Percentiles rank a stretch among this genome's conserved stretches.
Conservation (phyloP, 352 stramenopile genomes). For the Pythium utonaiense region DNA sequence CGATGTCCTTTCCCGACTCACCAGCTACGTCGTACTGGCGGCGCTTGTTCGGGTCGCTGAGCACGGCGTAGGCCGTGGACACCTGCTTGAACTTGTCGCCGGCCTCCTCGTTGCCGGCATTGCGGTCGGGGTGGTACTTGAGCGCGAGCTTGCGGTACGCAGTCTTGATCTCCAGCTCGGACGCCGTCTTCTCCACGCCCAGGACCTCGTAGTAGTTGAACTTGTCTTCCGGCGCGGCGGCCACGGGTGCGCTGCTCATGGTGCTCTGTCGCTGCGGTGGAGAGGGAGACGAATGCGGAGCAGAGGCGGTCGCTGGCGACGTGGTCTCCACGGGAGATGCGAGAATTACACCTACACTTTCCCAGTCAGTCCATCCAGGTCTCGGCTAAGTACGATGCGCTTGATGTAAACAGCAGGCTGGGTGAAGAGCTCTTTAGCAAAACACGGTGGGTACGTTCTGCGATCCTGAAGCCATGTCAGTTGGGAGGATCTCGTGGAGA, state of each 20-base stretch:
- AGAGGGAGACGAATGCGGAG: neutral
- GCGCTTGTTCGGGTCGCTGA: slow-evolving; percentile 86
- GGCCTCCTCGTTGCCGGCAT: slow-evolving; percentile 71
- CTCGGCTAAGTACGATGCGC: slow-evolving; percentile 16
- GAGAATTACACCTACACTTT: slow-evolving; percentile 17
- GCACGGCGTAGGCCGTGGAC: slow-evolving; percentile 79
- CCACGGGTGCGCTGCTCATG: slow-evolving; percentile 42
- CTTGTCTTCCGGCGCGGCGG: slow-evolving; percentile 46
- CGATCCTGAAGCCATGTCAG: slow-evolving; percentile 22
- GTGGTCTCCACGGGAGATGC: neutral
- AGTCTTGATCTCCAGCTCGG: slow-evolving; percentile 88
- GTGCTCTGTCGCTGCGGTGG: neutral
- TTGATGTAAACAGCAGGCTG: neutral
- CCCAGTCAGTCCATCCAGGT: slow-evolving; percentile 16
- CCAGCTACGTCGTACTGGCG: slow-evolving; percentile 81
- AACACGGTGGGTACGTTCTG: slow-evolving; percentile 6
- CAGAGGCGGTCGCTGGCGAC: too few relatives aligned
- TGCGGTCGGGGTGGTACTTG: slow-evolving; percentile 89
- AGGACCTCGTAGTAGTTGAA: slow-evolving; percentile 88
- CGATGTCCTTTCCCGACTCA: slow-evolving; percentile 64
- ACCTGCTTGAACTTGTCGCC: slow-evolving; percentile 85
- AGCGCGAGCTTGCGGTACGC: slow-evolving; percentile 88
- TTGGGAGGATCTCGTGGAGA: neutral
- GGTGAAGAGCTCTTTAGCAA: neutral
- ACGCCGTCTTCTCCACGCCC: slow-evolving; percentile 84